phyloP scores from a whole-genome alignment of 208 protist genomes.

The Novymonas esmeraldas region DNA sequence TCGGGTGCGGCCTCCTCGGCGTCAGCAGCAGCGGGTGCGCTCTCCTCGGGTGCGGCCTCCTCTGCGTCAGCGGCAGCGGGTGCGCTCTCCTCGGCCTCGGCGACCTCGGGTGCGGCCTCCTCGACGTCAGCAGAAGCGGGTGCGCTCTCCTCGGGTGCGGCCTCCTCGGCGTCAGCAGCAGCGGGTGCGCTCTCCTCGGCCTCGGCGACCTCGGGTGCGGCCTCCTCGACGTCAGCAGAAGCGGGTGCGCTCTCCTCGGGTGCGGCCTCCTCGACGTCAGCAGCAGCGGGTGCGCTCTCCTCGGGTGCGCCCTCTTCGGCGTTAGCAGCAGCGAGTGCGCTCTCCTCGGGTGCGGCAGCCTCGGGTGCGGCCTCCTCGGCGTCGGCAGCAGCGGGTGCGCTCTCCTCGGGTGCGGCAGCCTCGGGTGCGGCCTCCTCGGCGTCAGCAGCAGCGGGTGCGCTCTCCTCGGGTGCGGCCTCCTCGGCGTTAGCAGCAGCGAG shows the following conservation, averaged over 20 bases:
- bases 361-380: too few relatives aligned
- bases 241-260: too few relatives aligned
- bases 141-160: constrained; percentile 1
- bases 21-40: background rate
- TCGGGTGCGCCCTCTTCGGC: too few relatives aligned
- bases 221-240: background rate
- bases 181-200: background rate
- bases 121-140: constrained; percentile 3
- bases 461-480: too few relatives aligned
- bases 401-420: too few relatives aligned
- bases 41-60: background rate
- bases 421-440: too few relatives aligned
- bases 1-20: background rate
- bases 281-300: too few relatives aligned
- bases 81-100: background rate
- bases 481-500: too few relatives aligned
- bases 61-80: background rate
- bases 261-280: background rate
- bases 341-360: too few relatives aligned
- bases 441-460: too few relatives aligned
- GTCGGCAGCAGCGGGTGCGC: too few relatives aligned
- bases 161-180: background rate
- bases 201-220: background rate
- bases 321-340: too few relatives aligned
- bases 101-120: background rate